phyloP scores from a whole-genome alignment of 108 stramenopile genomes.

The Cylindrotheca fusiformis region DNA sequence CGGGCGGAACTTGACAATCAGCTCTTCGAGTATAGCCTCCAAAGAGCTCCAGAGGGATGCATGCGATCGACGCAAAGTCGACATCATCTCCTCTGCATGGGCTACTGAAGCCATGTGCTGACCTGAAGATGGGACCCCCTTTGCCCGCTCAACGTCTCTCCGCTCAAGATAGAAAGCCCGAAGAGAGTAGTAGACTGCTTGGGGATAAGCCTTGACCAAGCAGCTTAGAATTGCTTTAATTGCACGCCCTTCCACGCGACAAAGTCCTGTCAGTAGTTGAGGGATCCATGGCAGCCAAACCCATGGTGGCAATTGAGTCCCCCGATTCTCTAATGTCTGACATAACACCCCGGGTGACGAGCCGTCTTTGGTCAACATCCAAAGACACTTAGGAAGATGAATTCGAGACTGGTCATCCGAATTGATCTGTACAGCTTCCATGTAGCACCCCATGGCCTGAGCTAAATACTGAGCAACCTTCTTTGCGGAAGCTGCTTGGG shows the following conservation, averaged over 20 bases:
- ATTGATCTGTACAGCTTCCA: constrained; percentile 81
- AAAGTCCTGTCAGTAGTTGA: constrained; percentile 81
- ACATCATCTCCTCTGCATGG: constrained; percentile 87
- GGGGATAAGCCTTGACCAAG: constrained; percentile 76
- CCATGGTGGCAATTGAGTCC: constrained; percentile 78
- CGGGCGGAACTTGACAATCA: constrained; percentile 88
- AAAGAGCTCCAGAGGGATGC: constrained; percentile 85
- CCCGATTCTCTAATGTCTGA: constrained; percentile 70
- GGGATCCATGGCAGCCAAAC: constrained; percentile 95
- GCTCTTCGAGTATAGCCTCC: constrained; percentile 89
- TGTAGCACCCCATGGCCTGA: constrained; percentile 93
- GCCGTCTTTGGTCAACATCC: constrained; percentile 86
- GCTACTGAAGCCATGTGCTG: constrained; percentile 58
- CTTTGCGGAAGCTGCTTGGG: constrained; percentile 49
- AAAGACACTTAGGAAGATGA: constrained; percentile 84
- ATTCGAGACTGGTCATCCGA: constrained; percentile 71
- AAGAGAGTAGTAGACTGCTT: constrained; percentile 81
- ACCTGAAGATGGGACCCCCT: constrained; percentile 20
- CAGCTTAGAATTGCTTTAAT: constrained; percentile 57
- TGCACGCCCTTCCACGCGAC: constrained; percentile 64
- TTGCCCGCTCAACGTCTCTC: constrained; percentile 78
- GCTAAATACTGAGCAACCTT: constrained; percentile 80
- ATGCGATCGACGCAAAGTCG: constrained; percentile 75
- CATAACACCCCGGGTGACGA: constrained; percentile 67
- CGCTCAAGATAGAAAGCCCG: constrained; percentile 84